phyloP scores from a whole-genome alignment of 805 yeast genomes.

The Ogataea neopini region DNA sequence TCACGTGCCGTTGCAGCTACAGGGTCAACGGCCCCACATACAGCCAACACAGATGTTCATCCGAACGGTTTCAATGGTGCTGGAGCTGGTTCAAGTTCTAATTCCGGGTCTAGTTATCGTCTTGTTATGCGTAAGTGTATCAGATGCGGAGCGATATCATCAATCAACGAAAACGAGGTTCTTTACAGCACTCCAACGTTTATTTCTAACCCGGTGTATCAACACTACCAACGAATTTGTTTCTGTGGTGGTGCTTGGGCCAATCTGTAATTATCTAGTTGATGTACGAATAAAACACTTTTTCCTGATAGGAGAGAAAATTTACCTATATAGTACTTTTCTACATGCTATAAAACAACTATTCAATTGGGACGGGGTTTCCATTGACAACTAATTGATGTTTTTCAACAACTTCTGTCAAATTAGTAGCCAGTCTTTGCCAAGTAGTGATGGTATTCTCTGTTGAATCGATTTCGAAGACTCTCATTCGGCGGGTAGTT shows the following conservation, averaged over 20 bases:
- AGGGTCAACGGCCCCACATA: conserved; percentile 5
- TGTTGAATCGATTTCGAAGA: conserved; percentile 60
- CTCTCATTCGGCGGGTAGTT: conserved; percentile 73
- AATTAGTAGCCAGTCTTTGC: conserved; percentile 5
- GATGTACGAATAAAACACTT: not conserved
- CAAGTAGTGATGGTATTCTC: conserved; percentile 2
- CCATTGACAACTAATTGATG: conserved; percentile 1
- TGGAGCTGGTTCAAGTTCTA: not conserved
- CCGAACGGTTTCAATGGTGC: conserved; percentile 1
- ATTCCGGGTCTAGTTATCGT: conserved; percentile 14
- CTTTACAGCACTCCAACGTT: conserved; percentile 29
- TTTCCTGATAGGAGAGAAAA: not conserved
- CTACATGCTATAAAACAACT: not conserved
- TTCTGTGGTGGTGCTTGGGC: conserved; percentile 82
- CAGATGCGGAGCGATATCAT: conserved; percentile 37
- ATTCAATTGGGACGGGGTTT: not conserved
- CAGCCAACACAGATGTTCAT: not conserved
- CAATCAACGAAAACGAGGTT: conserved; percentile 35
- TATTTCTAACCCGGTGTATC: conserved; percentile 33
- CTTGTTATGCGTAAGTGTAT: conserved; percentile 34
- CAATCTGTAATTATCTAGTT: conserved; percentile 30
- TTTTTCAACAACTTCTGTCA: not conserved
- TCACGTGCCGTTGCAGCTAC: not conserved
- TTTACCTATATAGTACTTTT: not conserved
- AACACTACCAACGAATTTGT: conserved; percentile 61